Percentiles rank a stretch among this genome's conserved stretches.
Evolutionary conservation across 495 filamentous ascomycete genomes (phyloP).

Genomic region (Aspergillus carlsbadensis): DNA sequence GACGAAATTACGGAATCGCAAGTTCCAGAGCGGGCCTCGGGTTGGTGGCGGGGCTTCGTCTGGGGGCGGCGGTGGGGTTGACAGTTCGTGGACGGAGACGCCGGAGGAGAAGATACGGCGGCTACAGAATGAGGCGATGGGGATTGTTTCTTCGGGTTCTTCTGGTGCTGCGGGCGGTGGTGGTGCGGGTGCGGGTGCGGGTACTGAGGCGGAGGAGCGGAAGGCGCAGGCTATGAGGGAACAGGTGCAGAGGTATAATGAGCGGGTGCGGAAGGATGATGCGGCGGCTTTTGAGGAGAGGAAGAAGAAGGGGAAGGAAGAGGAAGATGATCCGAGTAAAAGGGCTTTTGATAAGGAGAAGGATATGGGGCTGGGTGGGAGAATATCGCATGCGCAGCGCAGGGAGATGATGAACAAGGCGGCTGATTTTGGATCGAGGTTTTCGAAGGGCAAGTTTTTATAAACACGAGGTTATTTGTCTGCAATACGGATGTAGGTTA

Average conservation of each 20-base stretch:
- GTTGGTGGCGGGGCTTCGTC: constrained; percentile 45
- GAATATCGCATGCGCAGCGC: constrained; percentile 70
- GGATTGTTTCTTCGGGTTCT: constrained; percentile 41
- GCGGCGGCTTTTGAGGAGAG: constrained; percentile 57
- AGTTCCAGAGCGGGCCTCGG: constrained; percentile 76
- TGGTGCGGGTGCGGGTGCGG: neutral
- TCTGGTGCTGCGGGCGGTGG: neutral
- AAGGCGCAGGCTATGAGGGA: constrained; percentile 44
- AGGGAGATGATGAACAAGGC: constrained; percentile 79
- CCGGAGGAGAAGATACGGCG: constrained; percentile 82
- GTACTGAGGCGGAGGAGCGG: constrained; percentile 24
- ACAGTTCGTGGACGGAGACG: constrained; percentile 86
- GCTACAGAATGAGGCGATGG: constrained; percentile 82
- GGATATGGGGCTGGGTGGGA: constrained; percentile 78
- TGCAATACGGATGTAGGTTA: no score
- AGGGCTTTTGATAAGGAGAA: constrained; percentile 91
- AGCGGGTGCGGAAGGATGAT: constrained; percentile 60
- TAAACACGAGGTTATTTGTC: neutral
- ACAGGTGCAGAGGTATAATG: constrained; percentile 60
- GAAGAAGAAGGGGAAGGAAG: constrained; percentile 63
- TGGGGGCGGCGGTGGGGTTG: constrained; percentile 31
- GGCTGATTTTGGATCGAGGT: constrained; percentile 78
- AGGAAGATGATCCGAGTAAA: constrained; percentile 90
- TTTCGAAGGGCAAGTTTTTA: constrained; percentile 70
- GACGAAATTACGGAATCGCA: constrained; percentile 76